Evolutionary conservation across 176 grass and related monocot genomes (phyloP).

Genomic region (maize (Zea mays)): Zm-B73-REFERENCE-NAM-5.0 NC_050100.1:211964001-211964500

Average conservation of each 20-base stretch:
- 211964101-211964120: conserved; percentile 10
- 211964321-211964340: conserved; percentile 10
- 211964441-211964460: not conserved
- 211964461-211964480: conserved; percentile 2
- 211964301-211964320: not conserved
- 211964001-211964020: conserved; percentile 54
- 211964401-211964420: conserved; percentile 13
- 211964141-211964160: not conserved
- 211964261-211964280: conserved; percentile 3
- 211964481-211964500: conserved; percentile 19
- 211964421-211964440: conserved; percentile 4
- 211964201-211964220: not conserved
- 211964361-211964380: not conserved
- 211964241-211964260: conserved; percentile 20
- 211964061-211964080: conserved; percentile 9
- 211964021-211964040: not conserved
- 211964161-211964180: not conserved
- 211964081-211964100: conserved; percentile 9
- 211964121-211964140: conserved; percentile 9
- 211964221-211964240: conserved; percentile 1
- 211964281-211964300: conserved; percentile 5
- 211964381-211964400: not conserved
- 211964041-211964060: conserved; percentile 12
- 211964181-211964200: not conserved
- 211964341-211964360: not conserved